Conservation (phyloP, 2,329 filamentous ascomycete species). For the Colletotrichum lindemuthianum region DNA sequence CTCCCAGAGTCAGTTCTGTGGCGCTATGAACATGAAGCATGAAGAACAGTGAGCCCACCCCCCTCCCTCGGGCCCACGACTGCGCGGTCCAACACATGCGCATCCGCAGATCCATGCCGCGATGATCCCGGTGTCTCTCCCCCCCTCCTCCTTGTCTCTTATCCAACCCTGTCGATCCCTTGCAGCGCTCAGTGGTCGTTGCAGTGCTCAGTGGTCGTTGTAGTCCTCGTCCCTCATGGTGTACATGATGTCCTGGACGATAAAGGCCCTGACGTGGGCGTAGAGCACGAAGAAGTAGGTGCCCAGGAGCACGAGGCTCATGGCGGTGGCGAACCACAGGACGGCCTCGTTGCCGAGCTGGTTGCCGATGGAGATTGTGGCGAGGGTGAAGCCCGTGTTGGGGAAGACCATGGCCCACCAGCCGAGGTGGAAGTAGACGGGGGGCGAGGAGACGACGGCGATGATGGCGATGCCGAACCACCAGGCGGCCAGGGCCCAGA, state of each 20-base stretch:
- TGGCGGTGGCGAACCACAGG: slow-evolving; percentile 58
- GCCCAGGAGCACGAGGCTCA: slow-evolving; percentile 57
- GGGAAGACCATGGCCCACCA: slow-evolving; percentile 75
- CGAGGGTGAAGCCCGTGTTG: slow-evolving; percentile 68
- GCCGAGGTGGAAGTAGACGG: slow-evolving; percentile 66
- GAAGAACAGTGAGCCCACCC: slow-evolving; percentile 27
- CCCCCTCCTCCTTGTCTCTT: not conserved
- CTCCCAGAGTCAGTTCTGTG: slow-evolving; percentile 13
- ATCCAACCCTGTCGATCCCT: not conserved
- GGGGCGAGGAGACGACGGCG: slow-evolving; percentile 47
- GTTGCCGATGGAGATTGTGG: slow-evolving; percentile 64
- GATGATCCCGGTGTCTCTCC: slow-evolving; percentile 14
- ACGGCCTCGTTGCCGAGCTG: slow-evolving; percentile 57
- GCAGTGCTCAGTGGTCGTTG: slow-evolving; percentile 29
- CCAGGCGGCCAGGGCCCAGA: slow-evolving; percentile 73
- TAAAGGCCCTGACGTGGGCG: slow-evolving; percentile 57
- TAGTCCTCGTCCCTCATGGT: slow-evolving; percentile 63
- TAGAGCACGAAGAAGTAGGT: slow-evolving; percentile 57
- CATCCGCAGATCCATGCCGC: slow-evolving; percentile 19
- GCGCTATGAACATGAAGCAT: slow-evolving; percentile 33
- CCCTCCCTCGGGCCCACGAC: slow-evolving; percentile 16
- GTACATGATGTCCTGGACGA: slow-evolving; percentile 65
- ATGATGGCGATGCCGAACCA: slow-evolving; percentile 59
- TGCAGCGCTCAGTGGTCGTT: slow-evolving; percentile 24
- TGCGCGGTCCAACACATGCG: slow-evolving; percentile 5